phyloP scores from a whole-genome alignment of 331 rosid genomes.

The Acacia concinna region DNA sequence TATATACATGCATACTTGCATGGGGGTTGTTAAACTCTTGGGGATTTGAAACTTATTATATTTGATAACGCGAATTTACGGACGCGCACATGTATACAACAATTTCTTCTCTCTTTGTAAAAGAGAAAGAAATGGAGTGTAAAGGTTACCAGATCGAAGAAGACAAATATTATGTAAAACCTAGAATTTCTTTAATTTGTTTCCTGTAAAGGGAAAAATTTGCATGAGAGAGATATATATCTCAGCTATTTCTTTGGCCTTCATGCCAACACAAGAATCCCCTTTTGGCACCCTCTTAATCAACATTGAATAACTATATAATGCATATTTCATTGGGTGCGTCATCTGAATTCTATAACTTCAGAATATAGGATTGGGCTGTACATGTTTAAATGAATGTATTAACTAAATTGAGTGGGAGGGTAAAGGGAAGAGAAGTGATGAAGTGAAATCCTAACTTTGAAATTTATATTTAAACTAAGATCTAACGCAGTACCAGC shows the following conservation, averaged over 20 bases:
- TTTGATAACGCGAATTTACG: neutral
- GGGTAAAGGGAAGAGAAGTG: neutral
- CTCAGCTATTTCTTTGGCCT: neutral
- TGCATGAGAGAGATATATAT: neutral
- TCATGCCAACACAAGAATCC: neutral
- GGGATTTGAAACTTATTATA: constrained; percentile 14
- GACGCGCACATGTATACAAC: neutral
- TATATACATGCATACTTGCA: neutral
- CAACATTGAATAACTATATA: neutral
- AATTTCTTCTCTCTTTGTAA: neutral
- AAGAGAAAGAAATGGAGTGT: neutral
- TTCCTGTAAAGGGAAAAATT: neutral
- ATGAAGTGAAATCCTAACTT: neutral
- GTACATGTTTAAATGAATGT: neutral
- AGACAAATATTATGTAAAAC: neutral
- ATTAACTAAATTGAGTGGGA: neutral
- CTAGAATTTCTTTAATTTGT: neutral
- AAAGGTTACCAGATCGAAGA: neutral
- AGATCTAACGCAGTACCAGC: neutral
- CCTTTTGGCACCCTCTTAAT: neutral
- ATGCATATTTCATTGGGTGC: neutral
- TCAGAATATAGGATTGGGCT: neutral
- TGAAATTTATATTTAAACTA: neutral
- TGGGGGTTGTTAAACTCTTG: constrained; percentile 8
- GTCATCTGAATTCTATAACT: neutral